phyloP scores from a whole-genome alignment of 1,284 basidiomycete genomes.

The Marasmius oreades region DNA sequence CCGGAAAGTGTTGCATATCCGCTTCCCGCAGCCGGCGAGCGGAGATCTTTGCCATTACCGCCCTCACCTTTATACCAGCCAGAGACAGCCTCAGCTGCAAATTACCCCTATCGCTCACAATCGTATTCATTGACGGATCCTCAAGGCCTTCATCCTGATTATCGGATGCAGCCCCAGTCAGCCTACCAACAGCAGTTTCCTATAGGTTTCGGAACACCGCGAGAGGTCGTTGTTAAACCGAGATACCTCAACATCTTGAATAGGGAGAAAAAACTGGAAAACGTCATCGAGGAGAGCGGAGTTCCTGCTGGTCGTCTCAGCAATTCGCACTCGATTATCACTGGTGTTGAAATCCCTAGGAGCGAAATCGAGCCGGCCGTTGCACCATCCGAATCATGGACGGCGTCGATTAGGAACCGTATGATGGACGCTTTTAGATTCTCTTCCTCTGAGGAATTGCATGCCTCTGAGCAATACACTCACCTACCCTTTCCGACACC shows the following conservation, averaged over 20 bases:
- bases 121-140: not conserved
- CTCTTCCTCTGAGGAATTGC: not conserved
- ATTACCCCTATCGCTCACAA: not conserved
- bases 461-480: not conserved
- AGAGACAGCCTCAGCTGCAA: constrained; percentile 17
- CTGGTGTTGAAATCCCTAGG: no score
- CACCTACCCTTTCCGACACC: not conserved
- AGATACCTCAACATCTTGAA: constrained; percentile 20
- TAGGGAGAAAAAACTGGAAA: constrained; percentile 17
- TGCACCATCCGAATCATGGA: not conserved
- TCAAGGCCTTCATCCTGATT: not conserved
- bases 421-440: not conserved
- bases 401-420: not conserved
- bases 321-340: no score
- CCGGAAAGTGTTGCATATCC: constrained; percentile 20
- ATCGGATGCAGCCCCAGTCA: constrained; percentile 1
- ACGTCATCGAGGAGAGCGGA: not conserved
- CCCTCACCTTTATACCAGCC: constrained; percentile 3
- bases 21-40: constrained; percentile 11
- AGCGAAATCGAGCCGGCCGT: not conserved
- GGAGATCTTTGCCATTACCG: constrained; percentile 10
- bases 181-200: constrained; percentile 19
- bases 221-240: constrained; percentile 18
- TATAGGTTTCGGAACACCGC: constrained; percentile 23
- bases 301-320: no score